These are phyloP conservation scores for Amborella trichopoda DNA, from an alignment of 164 flowering plant species.

Conservation along the genomic window DNA sequence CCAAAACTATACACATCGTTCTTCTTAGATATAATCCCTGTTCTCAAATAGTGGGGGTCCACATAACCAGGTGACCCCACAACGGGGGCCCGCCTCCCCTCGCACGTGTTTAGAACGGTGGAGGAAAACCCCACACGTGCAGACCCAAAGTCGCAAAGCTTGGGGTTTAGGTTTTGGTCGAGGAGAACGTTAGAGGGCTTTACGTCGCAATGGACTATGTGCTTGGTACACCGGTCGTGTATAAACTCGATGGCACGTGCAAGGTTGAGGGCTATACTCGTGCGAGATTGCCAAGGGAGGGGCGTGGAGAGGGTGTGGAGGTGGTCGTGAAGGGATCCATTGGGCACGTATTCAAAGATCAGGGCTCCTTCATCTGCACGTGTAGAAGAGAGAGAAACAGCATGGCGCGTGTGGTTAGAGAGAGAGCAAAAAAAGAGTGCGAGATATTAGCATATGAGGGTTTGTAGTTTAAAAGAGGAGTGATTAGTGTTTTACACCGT, in stretches of 20 bases:
- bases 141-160: slow-evolving; percentile 73
- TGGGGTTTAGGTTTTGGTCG: slow-evolving; percentile 39
- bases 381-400: too few species aligned
- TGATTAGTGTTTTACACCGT: too few species aligned
- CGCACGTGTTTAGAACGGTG: too few species aligned
- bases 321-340: slow-evolving; percentile 52
- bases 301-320: slow-evolving; percentile 18
- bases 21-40: slow-evolving; percentile 71
- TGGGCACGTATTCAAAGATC: slow-evolving; percentile 47
- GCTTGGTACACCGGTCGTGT: slow-evolving; percentile 41
- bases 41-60: slow-evolving; percentile 62
- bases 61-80: slow-evolving; percentile 75
- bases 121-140: slow-evolving; percentile 65
- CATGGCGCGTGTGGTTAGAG: too few species aligned
- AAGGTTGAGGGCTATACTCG: slow-evolving; percentile 51
- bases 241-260: slow-evolving; percentile 52
- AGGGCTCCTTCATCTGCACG: slow-evolving; percentile 54
- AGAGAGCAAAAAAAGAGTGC: too few species aligned
- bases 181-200: slow-evolving; percentile 71
- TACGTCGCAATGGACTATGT: slow-evolving; percentile 66
- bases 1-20: slow-evolving; percentile 75
- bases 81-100: slow-evolving; percentile 19
- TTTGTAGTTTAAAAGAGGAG: too few species aligned
- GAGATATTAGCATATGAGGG: too few species aligned
- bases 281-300: slow-evolving; percentile 48